Conservation (phyloP, 371 early-diverging fungal genomes). For the Catenaria anguillulae region DNA sequence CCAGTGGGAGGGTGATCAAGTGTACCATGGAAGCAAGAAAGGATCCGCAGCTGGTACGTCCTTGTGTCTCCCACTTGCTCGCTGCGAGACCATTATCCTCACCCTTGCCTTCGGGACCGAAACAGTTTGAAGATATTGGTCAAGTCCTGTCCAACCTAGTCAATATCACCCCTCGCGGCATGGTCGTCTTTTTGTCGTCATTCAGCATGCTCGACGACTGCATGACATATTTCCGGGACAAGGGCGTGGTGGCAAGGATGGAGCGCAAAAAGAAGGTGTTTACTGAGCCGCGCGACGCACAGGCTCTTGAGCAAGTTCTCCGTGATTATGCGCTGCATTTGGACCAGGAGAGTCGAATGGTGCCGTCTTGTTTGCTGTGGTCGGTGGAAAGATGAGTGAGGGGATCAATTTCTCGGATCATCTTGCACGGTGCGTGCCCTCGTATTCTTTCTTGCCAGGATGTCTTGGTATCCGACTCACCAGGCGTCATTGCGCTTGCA, state of each 20-base stretch:
- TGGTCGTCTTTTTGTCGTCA: constrained; percentile 88
- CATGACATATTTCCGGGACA: constrained; percentile 35
- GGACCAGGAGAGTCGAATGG: constrained; percentile 31
- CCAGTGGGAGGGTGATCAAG: constrained; percentile 33
- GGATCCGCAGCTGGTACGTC: constrained; percentile 28
- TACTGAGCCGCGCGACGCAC: constrained; percentile 46
- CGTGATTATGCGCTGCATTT: constrained; percentile 41
- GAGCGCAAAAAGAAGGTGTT: constrained; percentile 48
- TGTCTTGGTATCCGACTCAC: background rate
- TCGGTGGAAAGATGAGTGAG: constrained; percentile 95
- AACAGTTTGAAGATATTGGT: constrained; percentile 55
- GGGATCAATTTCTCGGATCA: constrained; percentile 92
- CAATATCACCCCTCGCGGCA: constrained; percentile 76
- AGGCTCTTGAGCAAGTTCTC: constrained; percentile 39
- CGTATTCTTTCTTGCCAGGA: constrained; percentile 4
- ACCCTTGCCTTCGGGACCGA: background rate
- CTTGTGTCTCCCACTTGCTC: background rate
- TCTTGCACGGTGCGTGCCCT: constrained; percentile 61
- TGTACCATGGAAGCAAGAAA: constrained; percentile 53
- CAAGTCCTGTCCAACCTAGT: constrained; percentile 53
- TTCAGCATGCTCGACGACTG: constrained; percentile 68
- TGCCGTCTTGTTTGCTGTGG: constrained; percentile 80
- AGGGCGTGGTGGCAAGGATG: constrained; percentile 30
- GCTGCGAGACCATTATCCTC: background rate
- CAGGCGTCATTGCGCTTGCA: constrained; percentile 32